Base-by-base conservation (phyloP, 2,329 filamentous ascomycete species). In the Calycina herbarum region DNA sequence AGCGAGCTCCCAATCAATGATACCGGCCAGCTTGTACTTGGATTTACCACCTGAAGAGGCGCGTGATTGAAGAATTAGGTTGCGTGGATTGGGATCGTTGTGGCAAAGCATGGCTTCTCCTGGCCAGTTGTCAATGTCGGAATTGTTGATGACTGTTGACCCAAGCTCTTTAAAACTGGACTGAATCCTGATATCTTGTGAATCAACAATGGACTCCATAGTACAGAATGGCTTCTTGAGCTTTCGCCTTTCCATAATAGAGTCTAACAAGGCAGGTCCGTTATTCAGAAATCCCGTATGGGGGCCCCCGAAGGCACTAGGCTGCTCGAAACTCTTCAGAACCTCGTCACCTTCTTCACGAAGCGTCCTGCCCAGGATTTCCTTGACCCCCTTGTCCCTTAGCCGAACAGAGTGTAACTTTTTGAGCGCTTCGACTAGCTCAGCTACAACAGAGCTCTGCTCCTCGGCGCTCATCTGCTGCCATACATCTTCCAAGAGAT, bases 81-180 rank as follows among this genome's bases (percentile, higher is more conserved):
- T 71, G 67, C 67, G 40, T 42, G 40, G 40, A 42, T 42, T 42
- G 11, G 11, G 40, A 42, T 42, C 40, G 40, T 42, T 71, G 64
- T 72, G 70, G 69, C 69, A 72, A 59, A 71, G 58, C 11, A 72
- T 68, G 35, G 69, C 69, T 70, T 72, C 70, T 63, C 40, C 54
- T 56, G 66, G 60, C 70, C 69, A 71, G 62, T 69, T 64, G 8
- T 67, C 65, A 33, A 70, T 69, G 35, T 70, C 68, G 29, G 69
- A 68, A 10, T 67, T 65, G 40, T 61, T 64, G 60, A 72, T 67
- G 42, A 66, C 29, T 61, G 40, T 61, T 31, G 65, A 66, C 13
- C 59, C 66, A 66, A 69, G 57, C 29, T 70, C 67, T 65, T 68
- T 54, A 64, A 66, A 62, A 42, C 3, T 57, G 24, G 42, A 65